These are phyloP conservation scores for Abrus pulchellus DNA, from an alignment of 306 rosid genomes.

Conservation along the genomic window DNA sequence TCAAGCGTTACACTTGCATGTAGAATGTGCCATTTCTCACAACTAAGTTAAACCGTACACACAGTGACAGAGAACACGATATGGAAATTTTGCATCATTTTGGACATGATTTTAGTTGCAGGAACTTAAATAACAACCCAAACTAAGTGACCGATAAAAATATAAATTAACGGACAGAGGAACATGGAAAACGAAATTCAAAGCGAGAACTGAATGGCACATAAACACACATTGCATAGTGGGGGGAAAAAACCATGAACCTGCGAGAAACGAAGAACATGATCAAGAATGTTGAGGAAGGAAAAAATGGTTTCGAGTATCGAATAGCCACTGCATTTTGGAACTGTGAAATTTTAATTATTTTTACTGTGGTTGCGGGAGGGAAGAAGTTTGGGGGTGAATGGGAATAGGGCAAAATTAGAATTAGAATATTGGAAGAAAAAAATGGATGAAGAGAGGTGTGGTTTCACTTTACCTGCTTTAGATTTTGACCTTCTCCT, in stretches of 20 bases:
- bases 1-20: background rate
- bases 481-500: background rate
- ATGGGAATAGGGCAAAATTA: conserved; percentile 24
- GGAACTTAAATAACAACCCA: background rate
- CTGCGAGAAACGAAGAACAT: conserved; percentile 30
- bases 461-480: background rate
- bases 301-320: conserved; percentile 8
- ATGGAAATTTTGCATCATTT: no score
- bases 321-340: background rate
- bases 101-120: background rate
- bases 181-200: background rate
- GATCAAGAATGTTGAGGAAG: conserved; percentile 8
- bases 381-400: background rate
- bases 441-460: background rate
- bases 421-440: background rate
- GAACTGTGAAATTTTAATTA: background rate
- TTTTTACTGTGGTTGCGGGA: conserved; percentile 1
- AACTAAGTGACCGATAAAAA: conserved; percentile 2
- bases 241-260: background rate
- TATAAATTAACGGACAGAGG: background rate
- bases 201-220: background rate
- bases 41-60: no score
- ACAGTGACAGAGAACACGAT: no score
- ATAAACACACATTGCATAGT: background rate
- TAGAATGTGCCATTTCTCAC: no score